Evolutionary conservation across 2,329 filamentous ascomycete species (phyloP), one percentile per base, ranked within the genome.

Genomic region (Calonectria crousiana): DNA sequence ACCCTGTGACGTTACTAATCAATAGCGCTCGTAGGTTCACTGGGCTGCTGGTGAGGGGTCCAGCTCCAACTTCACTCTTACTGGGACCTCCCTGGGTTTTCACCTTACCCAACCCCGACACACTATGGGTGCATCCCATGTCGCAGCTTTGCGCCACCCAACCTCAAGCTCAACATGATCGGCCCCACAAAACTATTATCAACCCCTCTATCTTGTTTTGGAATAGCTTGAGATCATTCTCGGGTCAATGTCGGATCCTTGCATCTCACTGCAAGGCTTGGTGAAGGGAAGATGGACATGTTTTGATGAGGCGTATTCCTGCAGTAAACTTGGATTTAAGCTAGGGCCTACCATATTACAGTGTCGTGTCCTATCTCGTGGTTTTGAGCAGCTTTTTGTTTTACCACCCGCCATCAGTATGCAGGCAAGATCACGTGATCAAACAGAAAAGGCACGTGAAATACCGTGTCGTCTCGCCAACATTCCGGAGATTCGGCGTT

Each of bases 401-500:
- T 32, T 20, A 18, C 2, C 9, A 47, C 41, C 9, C 3, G 9
- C n/a, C 44, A 23, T 11, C 1, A 5, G 26, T 9, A 3, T 8
- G 32, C 10, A 56, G 14, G 1, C 3, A 10, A 8, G 9, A 51
- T 65, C 68, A 68, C 69, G 68, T 75, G 71, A 23, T 4, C 4
- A 5, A 1, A 6, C 8, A 26, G 16, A 14, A 18, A 14, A n/a
- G n/a, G 44, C 78, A 80, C 78, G 78, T 80, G 78, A 80, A 69
- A 58, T 52, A 62, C 51, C 52, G 6, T 18, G 53, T 67, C 60
- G 26, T 23, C 67, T 41, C 51, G 69, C 66, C 67, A 71, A 71
- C 67, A 5, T 60, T 67, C 71, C 78, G 78, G 79, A 80, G 74
- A 53, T 76, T 80, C 73, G 78, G 78, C 75, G 78, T 73, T 73